These are phyloP conservation scores for Trichoderma simmonsii DNA, from an alignment of 2,329 filamentous ascomycete species.

Conservation along the genomic window DNA sequence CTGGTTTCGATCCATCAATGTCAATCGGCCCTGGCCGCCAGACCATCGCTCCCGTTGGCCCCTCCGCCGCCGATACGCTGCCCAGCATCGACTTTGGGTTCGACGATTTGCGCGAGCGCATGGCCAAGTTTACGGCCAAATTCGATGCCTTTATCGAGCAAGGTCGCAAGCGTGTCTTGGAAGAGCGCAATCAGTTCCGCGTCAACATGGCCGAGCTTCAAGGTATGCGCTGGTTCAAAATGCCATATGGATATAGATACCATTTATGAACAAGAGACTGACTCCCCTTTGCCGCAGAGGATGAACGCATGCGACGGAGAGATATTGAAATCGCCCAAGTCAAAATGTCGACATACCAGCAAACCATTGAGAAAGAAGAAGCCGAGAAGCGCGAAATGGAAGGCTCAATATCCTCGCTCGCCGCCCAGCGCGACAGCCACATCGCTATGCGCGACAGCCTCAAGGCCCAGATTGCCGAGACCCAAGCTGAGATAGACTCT, in stretches of 20 bases:
- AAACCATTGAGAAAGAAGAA: constrained; percentile 72
- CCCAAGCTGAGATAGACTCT: constrained; percentile 67
- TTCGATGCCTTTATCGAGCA: constrained; percentile 95
- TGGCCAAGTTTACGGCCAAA: constrained; percentile 84
- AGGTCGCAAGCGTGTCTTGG: constrained; percentile 81
- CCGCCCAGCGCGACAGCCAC: constrained; percentile 59
- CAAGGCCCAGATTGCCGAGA: constrained; percentile 60
- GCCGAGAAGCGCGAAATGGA: constrained; percentile 76
- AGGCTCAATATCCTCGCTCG: constrained; percentile 55
- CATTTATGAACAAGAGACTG: neutral
- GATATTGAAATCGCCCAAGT: constrained; percentile 79
- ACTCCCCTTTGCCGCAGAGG: constrained; percentile 56
- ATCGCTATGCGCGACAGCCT: constrained; percentile 55
- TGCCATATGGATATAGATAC: neutral
- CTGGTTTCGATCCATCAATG: constrained; percentile 66
- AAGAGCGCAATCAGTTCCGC: constrained; percentile 91
- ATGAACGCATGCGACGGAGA: constrained; percentile 83
- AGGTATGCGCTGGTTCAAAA: constrained; percentile 54
- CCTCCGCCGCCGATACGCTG: constrained; percentile 72
- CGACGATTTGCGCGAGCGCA: constrained; percentile 89
- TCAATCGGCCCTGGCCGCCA: constrained; percentile 57
- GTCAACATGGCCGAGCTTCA: constrained; percentile 86
- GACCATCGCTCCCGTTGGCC: constrained; percentile 54
- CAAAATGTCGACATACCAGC: constrained; percentile 67
- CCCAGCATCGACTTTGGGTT: constrained; percentile 94